A percentile compares a stretch with the other conserved stretches of the same genome.
Evolutionary conservation across 208 protist genomes (phyloP).

Genomic region (Leishmania lainsoni): DNA sequence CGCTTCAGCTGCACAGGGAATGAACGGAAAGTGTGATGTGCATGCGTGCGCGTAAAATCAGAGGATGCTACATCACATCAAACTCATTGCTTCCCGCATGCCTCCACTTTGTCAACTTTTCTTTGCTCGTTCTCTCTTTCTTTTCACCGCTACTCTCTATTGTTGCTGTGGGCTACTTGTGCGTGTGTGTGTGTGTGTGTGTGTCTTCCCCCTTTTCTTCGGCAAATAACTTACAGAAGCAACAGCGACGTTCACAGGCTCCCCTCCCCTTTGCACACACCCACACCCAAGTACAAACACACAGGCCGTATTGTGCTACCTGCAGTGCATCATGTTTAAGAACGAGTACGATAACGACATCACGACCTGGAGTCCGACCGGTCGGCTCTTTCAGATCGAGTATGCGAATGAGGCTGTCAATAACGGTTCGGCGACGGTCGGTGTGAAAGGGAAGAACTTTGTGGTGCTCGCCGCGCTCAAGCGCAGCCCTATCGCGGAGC

Average conservation of each 20-base stretch:
- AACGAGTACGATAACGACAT: constrained; percentile 99
- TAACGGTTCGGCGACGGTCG: constrained; percentile 98
- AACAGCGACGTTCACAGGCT: neutral
- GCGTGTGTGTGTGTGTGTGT: neutral
- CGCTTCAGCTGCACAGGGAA: neutral
- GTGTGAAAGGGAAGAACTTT: constrained; percentile 95
- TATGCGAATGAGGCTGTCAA: constrained; percentile 99
- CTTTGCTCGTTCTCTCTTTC: neutral
- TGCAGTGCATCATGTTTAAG: constrained; percentile 63
- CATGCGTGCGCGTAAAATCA: neutral
- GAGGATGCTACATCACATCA: neutral
- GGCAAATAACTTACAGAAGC: neutral
- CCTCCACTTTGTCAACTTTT: neutral
- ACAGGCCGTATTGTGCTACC: neutral
- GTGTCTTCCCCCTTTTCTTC: constrained; percentile 1
- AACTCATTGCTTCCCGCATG: neutral
- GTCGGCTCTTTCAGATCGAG: constrained; percentile 98
- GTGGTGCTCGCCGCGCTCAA: constrained; percentile 96
- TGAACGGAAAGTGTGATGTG: neutral
- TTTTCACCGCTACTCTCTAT: neutral
- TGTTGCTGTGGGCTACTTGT: neutral
- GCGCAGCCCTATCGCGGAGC: constrained; percentile 90
- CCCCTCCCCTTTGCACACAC: neutral
- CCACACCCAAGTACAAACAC: neutral
- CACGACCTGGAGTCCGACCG: constrained; percentile 98